A percentile compares a stretch with the other conserved stretches of the same genome.
Evolutionary conservation across 768 basidiomycete species (phyloP).

Genomic region (Phaeolepiota aurea): DNA sequence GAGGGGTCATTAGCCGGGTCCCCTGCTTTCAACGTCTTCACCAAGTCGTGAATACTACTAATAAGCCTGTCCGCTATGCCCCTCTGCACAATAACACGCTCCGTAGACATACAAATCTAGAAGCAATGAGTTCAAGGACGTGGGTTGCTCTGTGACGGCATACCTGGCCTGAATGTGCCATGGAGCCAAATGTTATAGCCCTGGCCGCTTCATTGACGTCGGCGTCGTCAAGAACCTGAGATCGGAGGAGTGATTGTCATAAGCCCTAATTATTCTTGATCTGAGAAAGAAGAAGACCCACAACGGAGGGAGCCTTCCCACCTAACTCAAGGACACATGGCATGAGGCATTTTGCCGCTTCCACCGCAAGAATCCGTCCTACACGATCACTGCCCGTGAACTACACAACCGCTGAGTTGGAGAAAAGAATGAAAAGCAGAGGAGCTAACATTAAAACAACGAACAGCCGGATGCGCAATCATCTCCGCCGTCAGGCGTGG

Average conservation of each 20-base stretch:
- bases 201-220: conserved; percentile 45
- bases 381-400: conserved; percentile 52
- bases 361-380: conserved; percentile 41
- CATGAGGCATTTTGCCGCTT: conserved; percentile 48
- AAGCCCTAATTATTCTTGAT: conserved; percentile 1
- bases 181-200: conserved; percentile 33
- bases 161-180: conserved; percentile 37
- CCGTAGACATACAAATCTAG: conserved; percentile 51
- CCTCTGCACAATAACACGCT: conserved; percentile 46
- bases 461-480: conserved; percentile 45
- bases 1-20: conserved; percentile 20
- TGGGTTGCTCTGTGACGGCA: neutral
- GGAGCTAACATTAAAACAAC: conserved; percentile 40
- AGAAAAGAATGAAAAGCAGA: conserved; percentile 4
- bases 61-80: conserved; percentile 27
- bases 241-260: conserved; percentile 1
- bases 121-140: neutral
- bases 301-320: conserved; percentile 44
- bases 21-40: conserved; percentile 27
- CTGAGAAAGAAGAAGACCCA: conserved; percentile 16
- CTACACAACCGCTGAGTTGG: conserved; percentile 14
- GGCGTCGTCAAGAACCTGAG: conserved; percentile 44
- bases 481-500: conserved; percentile 39
- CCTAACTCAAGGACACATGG: conserved; percentile 50
- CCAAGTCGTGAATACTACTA: conserved; percentile 21